These are phyloP conservation scores for Chlorociboria aeruginascens DNA, from an alignment of 495 filamentous ascomycete species.

Conservation along the genomic window DNA sequence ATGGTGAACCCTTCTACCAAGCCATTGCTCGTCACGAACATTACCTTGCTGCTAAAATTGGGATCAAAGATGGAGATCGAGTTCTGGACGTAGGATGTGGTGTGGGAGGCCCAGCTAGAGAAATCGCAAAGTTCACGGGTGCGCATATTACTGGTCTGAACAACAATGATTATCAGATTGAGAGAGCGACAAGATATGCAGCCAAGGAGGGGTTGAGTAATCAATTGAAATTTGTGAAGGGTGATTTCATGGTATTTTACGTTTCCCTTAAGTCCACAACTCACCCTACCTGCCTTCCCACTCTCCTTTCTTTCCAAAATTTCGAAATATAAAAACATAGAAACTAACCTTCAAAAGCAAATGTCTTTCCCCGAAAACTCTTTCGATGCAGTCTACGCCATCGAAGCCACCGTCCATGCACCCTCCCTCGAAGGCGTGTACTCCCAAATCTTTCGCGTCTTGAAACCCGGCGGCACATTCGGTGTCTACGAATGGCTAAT, in stretches of 20 bases:
- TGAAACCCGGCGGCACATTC: slow-evolving; percentile 93
- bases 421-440: slow-evolving; percentile 93
- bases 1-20: slow-evolving; percentile 79
- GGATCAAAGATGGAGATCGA: slow-evolving; percentile 73
- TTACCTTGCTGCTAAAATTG: slow-evolving; percentile 87
- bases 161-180: slow-evolving; percentile 99
- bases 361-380: slow-evolving; percentile 88
- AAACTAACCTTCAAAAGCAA: slow-evolving; percentile 41
- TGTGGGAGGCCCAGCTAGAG: slow-evolving; percentile 92
- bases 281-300: not conserved
- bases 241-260: slow-evolving; percentile 80
- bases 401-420: slow-evolving; percentile 94
- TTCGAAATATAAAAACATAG: not conserved
- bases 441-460: slow-evolving; percentile 82
- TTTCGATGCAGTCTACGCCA: slow-evolving; percentile 96
- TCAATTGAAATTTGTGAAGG: slow-evolving; percentile 84
- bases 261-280: not conserved
- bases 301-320: not conserved
- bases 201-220: slow-evolving; percentile 65
- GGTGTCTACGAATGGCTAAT: slow-evolving; percentile 99
- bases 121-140: slow-evolving; percentile 92
- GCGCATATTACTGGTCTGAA: slow-evolving; percentile 86
- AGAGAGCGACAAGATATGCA: slow-evolving; percentile 82
- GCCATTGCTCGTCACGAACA: slow-evolving; percentile 97
- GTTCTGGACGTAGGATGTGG: slow-evolving; percentile 97